Percentiles rank a stretch among this genome's conserved stretches.
phyloP scores from a whole-genome alignment of 306 rosid species.

The Pterocarpus macrocarpus region DNA sequence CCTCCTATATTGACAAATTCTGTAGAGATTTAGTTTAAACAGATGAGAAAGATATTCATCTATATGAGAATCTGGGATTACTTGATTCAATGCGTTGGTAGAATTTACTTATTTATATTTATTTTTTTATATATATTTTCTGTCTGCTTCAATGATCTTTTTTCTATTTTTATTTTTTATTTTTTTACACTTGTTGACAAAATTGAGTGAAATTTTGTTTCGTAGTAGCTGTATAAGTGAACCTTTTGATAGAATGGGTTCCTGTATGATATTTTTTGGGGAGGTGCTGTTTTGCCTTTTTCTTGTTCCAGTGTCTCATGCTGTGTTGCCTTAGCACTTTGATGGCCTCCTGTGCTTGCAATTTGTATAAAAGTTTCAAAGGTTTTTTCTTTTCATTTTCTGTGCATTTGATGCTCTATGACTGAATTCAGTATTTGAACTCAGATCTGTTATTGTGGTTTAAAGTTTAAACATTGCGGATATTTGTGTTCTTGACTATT shows the following conservation, averaged over 20 bases:
- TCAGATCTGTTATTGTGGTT: constrained; percentile 28
- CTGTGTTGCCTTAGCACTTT: constrained; percentile 33
- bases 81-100: constrained; percentile 19
- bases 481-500: constrained; percentile 75
- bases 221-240: constrained; percentile 15
- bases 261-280: not conserved
- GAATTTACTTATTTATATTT: not conserved
- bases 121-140: constrained; percentile 9
- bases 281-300: constrained; percentile 4
- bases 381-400: constrained; percentile 27
- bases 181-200: constrained; percentile 20
- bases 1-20: constrained; percentile 14
- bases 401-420: constrained; percentile 8
- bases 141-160: not conserved
- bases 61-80: constrained; percentile 17
- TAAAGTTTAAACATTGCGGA: constrained; percentile 35
- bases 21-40: constrained; percentile 21
- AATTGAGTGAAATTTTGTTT: constrained; percentile 18
- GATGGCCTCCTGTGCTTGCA: constrained; percentile 3
- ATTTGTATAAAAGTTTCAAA: constrained; percentile 33
- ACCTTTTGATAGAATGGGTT: constrained; percentile 16
- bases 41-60: constrained; percentile 1
- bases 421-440: constrained; percentile 15
- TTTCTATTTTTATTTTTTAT: not conserved
- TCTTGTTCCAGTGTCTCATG: constrained; percentile 24